Conservation (phyloP, 371 early-diverging fungal species). For the Mucor circinelloides region DNA sequence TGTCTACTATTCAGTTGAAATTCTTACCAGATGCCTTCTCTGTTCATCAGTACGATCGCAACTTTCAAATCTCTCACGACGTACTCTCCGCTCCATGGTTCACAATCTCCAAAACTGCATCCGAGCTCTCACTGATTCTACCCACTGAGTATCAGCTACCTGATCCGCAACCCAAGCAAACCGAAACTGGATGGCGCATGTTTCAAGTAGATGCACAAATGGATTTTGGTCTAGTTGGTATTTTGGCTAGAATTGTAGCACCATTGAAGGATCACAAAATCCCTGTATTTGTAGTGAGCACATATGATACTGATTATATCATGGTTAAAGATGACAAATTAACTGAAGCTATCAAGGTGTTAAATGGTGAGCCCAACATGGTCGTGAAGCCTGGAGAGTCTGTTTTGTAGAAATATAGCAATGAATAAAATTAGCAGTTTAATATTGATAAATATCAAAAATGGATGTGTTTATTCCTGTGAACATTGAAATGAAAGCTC, state of each 20-base stretch:
- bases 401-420: not conserved
- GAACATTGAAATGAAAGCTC: too few species aligned
- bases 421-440: not conserved
- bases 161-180: slow-evolving; percentile 39
- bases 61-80: slow-evolving; percentile 6
- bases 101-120: slow-evolving; percentile 57
- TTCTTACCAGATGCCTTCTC: slow-evolving; percentile 41
- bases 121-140: slow-evolving; percentile 61
- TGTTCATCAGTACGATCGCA: slow-evolving; percentile 36
- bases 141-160: slow-evolving; percentile 33
- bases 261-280: slow-evolving; percentile 62
- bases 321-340: slow-evolving; percentile 65
- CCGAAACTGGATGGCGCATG: slow-evolving; percentile 60
- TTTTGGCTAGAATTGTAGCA: slow-evolving; percentile 62
- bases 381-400: slow-evolving; percentile 20
- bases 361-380: slow-evolving; percentile 10
- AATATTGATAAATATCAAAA: too few species aligned
- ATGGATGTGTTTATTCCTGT: too few species aligned
- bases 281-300: slow-evolving; percentile 74
- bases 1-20: slow-evolving; percentile 27
- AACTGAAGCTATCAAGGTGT: slow-evolving; percentile 10
- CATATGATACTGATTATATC: slow-evolving; percentile 82
- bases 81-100: slow-evolving; percentile 49
- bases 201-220: slow-evolving; percentile 71
- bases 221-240: slow-evolving; percentile 78